These are phyloP conservation scores for Phytophthora pseudosyringae DNA, from an alignment of 352 stramenopile species.

Conservation along the genomic window DNA sequence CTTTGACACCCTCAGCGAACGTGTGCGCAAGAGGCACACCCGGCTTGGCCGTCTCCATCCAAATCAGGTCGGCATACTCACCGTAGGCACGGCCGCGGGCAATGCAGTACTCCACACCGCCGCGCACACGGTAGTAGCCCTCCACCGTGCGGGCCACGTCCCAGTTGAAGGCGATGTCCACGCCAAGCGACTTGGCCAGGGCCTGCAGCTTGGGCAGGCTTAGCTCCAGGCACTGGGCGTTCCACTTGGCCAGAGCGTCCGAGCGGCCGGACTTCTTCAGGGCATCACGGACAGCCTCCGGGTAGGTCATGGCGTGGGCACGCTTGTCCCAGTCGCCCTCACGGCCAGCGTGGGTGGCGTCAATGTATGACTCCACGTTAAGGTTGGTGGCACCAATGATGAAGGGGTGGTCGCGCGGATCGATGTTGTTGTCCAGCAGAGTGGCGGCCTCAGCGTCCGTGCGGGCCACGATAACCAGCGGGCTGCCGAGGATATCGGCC, in stretches of 20 bases:
- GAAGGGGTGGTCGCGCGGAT: constrained; percentile 97
- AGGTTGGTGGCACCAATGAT: constrained; percentile 95
- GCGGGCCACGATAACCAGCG: constrained; percentile 95
- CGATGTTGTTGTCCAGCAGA: constrained; percentile 98
- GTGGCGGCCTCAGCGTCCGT: constrained; percentile 98
- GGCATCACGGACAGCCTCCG: constrained; percentile 91
- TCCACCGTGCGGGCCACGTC: constrained; percentile 96
- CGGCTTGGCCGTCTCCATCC: constrained; percentile 98
- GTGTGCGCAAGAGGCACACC: constrained; percentile 93
- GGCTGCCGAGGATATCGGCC: constrained; percentile 95
- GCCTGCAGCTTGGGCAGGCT: constrained; percentile 79
- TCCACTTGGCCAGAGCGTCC: constrained; percentile 87
- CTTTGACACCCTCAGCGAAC: constrained; percentile 95
- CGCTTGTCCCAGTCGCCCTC: constrained; percentile 91
- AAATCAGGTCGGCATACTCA: constrained; percentile 97
- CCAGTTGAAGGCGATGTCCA: constrained; percentile 95
- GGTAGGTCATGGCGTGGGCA: constrained; percentile 96
- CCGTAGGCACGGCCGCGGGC: constrained; percentile 95
- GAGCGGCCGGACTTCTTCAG: constrained; percentile 67
- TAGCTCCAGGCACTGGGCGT: constrained; percentile 78
- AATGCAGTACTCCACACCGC: constrained; percentile 98
- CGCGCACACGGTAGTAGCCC: constrained; percentile 97
- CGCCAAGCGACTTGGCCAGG: constrained; percentile 79
- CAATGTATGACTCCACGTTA: constrained; percentile 84
- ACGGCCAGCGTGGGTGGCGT: constrained; percentile 75